phyloP scores from a whole-genome alignment of 768 basidiomycete genomes.

The Calocybe indica region DNA sequence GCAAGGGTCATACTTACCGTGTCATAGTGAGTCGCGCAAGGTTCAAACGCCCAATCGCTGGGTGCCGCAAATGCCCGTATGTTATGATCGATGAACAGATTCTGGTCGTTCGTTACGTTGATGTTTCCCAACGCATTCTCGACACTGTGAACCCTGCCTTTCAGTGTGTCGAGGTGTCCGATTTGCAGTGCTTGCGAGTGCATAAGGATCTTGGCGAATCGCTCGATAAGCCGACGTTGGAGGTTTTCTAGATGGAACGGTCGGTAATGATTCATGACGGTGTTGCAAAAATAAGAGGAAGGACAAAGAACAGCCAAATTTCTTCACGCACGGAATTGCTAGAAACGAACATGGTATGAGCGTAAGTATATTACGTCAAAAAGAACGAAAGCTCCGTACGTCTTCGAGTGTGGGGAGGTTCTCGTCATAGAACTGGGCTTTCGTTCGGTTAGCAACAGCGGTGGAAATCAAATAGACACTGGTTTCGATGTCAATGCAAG shows the following conservation, averaged over 20 bases:
- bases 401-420: constrained; percentile 69
- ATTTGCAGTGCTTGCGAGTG: constrained; percentile 56
- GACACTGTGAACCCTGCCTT: constrained; percentile 39
- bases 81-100: constrained; percentile 69
- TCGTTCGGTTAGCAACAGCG: constrained; percentile 60
- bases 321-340: constrained; percentile 59
- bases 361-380: constrained; percentile 1
- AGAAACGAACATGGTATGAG: constrained; percentile 8
- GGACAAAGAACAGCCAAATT: no score
- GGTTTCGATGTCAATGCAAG: constrained; percentile 1
- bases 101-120: constrained; percentile 56
- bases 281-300: background rate
- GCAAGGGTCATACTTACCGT: constrained; percentile 38
- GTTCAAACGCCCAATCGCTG: constrained; percentile 68
- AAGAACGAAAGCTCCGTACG: constrained; percentile 36
- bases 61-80: constrained; percentile 59
- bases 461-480: constrained; percentile 71
- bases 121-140: constrained; percentile 46
- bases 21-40: constrained; percentile 70
- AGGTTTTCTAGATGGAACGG: constrained; percentile 50
- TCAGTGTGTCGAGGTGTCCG: constrained; percentile 54
- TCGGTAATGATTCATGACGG: background rate
- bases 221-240: constrained; percentile 55
- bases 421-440: constrained; percentile 64
- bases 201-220: constrained; percentile 47